Base-by-base conservation (phyloP, 1,139 yeast genomes). In the Suhomyces yuchorum region DNA sequence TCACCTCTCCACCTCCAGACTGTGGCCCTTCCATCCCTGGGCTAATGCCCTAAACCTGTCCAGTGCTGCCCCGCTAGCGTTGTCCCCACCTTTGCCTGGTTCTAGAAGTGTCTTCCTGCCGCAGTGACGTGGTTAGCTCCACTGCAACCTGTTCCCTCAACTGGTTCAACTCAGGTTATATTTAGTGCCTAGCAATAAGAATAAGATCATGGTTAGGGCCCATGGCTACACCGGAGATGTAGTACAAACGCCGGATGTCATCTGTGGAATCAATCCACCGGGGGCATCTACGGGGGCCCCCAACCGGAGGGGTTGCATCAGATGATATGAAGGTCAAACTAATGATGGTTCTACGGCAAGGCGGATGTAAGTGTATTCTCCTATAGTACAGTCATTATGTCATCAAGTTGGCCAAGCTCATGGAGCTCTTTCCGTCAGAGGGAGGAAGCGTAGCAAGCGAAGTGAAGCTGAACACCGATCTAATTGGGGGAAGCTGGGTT, bases 401-500 rank as follows among this genome's bases (percentile, higher is more conserved):
- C 49, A 56, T 50, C 48, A 58, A 46, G 44, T 52, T 55, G n/a
- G 55, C 48, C 48, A 58, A 51, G 41, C 47, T 51, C 57, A 55
- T 51, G 18, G 51, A 40, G 30, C 47, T 43, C 44, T 48, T 54
- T 37, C 47, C 18, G 33, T 47, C 54, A 15, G 55, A 47, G 8
- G 52, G 47, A 12, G 56, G 53, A 36, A 42, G 49, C 43, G 40
- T 46, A 12, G 47, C 39, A 45, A 54, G 50, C 28, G 47, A 42
- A 7, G 66, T 60, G 50, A 70, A 68, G 48, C 68, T 65, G 51
- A 74, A 67, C 23, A 75, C 76, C 33, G 73, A 62, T 43, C 79
- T 58, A 42, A 75, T 74, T 3, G 80, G 80, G 4, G 80, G 80
- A 46, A 75, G 65, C 51, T 62, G 67, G 2, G 77, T 73, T 11